These are phyloP conservation scores for Backusella morwellensis DNA, from an alignment of 192 early-diverging fungal species.

Conservation along the genomic window DNA sequence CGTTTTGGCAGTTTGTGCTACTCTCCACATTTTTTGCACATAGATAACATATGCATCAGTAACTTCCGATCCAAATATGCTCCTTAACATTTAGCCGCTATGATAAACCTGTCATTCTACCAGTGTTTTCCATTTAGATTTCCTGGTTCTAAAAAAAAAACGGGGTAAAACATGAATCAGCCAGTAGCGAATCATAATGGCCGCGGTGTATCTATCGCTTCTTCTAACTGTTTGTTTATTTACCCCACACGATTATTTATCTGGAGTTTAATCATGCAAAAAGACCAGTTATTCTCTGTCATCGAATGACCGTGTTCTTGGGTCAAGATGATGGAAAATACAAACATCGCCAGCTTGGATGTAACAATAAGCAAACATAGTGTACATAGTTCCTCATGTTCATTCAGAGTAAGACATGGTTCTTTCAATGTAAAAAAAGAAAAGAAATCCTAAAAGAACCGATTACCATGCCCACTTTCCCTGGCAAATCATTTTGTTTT, in stretches of 20 bases:
- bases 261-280: background rate
- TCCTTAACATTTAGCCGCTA: conserved; percentile 13
- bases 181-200: background rate
- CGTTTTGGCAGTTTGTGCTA: conserved; percentile 3
- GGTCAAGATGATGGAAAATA: background rate
- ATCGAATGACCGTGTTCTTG: background rate
- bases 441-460: background rate
- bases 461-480: background rate
- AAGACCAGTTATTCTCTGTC: background rate
- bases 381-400: background rate
- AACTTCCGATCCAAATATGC: background rate
- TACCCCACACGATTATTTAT: background rate
- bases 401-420: background rate
- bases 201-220: background rate
- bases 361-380: background rate
- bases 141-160: background rate
- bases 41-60: background rate
- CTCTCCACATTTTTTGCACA: background rate
- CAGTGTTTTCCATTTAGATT: background rate
- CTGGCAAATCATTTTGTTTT: background rate
- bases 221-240: background rate
- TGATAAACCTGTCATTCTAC: background rate
- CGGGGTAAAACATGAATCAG: background rate
- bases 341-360: background rate
- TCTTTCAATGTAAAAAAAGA: background rate